Evolutionary conservation across 1,284 basidiomycete genomes (phyloP), one percentile per base, ranked within the genome.

Genomic region (Leccinum ponderosum): DNA sequence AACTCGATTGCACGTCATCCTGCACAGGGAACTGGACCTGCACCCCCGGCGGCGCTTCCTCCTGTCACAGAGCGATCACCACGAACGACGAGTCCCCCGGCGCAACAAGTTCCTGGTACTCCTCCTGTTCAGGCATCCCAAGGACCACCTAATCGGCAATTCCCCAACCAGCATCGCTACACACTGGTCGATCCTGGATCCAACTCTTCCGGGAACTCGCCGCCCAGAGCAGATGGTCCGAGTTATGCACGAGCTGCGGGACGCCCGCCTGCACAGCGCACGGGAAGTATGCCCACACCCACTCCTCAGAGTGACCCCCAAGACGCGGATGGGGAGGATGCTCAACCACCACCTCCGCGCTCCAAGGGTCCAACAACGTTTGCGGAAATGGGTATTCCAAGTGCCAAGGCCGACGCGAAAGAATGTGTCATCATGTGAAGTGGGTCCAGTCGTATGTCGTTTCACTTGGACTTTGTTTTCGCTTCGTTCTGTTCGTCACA

Each of bases 321-420:
- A 17, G 62, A 60, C 8, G 2, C 37, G 8, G 31, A 47, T 1
- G 55, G 48, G 15, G 66, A 55, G 0, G 52, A 25, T 27, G 54
- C 66, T 17, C 63, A 60, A 42, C 59, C 55, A 1, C 54, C 53
- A 20, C 17, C 53, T 31, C 48, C 20, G 31, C 64, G 61, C 9
- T 42, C 12, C 53, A 79, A 79, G 65, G 83, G 85, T 7, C 87
- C 92, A 2, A 81, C 89, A 69, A 96, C 93, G 51, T 97, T 97
- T 76, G 91, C 89, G 37, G 95, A 97, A 80, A 96, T 97, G 94
- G 94, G 94, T 0, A 89, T 94, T 68, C 81, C 85, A 54, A 86
- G 88, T 15, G 84, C 82, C 48, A 91, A 89, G 68, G 83, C 85
- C 54, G 86, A 93, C 69, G 85, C 91, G 27, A 87, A 93, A 72